Percentiles rank a stretch among this genome's conserved stretches.
These are phyloP conservation scores for Fusarium pseudocircinatum DNA, from an alignment of 2,329 filamentous ascomycete genomes.

Conservation along the genomic window DNA sequence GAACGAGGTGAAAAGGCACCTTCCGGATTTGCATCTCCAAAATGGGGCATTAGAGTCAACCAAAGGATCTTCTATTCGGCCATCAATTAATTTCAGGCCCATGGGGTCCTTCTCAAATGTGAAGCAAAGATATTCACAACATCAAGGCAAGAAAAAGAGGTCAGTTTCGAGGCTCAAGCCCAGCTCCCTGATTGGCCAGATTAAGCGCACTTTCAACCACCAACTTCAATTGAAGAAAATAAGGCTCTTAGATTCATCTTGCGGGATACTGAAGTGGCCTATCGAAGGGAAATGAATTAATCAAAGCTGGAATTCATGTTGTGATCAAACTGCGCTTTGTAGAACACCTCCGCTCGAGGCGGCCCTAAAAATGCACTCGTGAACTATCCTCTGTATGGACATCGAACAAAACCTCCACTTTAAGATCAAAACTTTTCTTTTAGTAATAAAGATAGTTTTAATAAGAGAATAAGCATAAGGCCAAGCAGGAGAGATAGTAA, in stretches of 20 bases:
- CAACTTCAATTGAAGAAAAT: neutral
- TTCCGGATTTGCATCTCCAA: neutral
- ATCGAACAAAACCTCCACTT: neutral
- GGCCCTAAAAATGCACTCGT: neutral
- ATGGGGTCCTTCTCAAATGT: neutral
- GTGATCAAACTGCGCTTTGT: neutral
- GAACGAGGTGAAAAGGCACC: neutral
- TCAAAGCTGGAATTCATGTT: neutral
- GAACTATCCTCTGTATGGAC: neutral
- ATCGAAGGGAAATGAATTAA: neutral
- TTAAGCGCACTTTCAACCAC: neutral
- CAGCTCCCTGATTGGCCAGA: neutral
- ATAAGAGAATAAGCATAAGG: neutral
- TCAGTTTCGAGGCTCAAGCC: neutral
- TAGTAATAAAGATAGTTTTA: neutral
- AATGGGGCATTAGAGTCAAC: neutral
- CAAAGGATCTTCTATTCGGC: too few relatives aligned
- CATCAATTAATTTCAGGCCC: neutral
- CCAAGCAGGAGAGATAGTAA: neutral
- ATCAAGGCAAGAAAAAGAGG: neutral
- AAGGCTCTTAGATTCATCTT: neutral
- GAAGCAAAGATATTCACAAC: neutral
- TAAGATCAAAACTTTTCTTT: accelerated
- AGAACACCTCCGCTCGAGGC: neutral
- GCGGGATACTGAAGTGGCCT: neutral